These are phyloP conservation scores for Carex scoparia DNA, from an alignment of 176 grass and related monocot genomes.

Conservation along the genomic window DNA sequence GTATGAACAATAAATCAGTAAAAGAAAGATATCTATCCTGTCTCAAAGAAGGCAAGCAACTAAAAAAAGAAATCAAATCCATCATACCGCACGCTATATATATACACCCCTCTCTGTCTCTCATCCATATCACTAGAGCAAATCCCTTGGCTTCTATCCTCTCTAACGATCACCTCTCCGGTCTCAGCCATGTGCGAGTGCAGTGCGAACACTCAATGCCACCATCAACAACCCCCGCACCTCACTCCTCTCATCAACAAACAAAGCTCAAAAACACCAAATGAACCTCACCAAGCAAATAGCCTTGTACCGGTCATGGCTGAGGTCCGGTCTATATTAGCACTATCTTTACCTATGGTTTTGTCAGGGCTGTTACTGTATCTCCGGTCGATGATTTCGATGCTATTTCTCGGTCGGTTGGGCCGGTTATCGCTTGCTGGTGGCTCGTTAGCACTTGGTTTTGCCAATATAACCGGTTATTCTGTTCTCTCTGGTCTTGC, in stretches of 20 bases:
- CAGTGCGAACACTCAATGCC: constrained; percentile 37
- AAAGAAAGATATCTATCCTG: neutral
- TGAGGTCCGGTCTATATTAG: constrained; percentile 57
- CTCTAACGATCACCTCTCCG: neutral
- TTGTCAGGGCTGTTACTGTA: constrained; percentile 64
- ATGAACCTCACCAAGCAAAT: neutral
- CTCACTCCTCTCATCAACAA: constrained; percentile 4
- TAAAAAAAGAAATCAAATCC: neutral
- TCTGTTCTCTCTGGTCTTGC: constrained; percentile 87
- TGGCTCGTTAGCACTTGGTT: constrained; percentile 75
- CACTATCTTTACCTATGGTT: constrained; percentile 59
- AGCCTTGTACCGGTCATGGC: neutral
- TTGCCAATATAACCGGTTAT: constrained; percentile 93
- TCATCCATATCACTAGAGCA: neutral
- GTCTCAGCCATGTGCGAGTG: constrained; percentile 36
- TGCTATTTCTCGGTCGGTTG: constrained; percentile 82
- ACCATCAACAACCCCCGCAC: constrained; percentile 31
- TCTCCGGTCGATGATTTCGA: constrained; percentile 66
- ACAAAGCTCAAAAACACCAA: constrained; percentile 18
- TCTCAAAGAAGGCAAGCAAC: neutral
- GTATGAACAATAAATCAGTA: constrained; percentile 9
- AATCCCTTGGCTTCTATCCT: neutral
- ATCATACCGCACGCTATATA: neutral
- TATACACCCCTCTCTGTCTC: neutral
- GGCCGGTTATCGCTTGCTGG: constrained; percentile 66